These are phyloP conservation scores for Ophiocordyceps camponoti-leonardi DNA, from an alignment of 2,329 filamentous ascomycete species.

Conservation along the genomic window DNA sequence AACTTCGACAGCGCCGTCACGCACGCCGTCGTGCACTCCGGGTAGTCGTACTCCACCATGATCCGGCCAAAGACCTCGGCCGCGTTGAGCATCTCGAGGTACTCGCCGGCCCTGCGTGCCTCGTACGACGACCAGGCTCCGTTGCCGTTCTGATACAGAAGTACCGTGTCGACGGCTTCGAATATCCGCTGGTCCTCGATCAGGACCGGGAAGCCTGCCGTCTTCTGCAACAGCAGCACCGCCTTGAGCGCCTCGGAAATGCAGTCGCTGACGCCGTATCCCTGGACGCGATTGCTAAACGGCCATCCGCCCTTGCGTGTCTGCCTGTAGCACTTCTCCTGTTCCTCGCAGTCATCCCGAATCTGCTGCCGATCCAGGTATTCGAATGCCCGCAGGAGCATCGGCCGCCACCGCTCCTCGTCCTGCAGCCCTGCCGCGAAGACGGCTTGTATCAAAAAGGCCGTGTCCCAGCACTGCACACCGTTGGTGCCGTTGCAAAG, in stretches of 20 bases:
- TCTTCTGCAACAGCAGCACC: conserved; percentile 68
- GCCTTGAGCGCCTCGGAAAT: conserved; percentile 82
- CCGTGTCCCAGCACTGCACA: conserved; percentile 95
- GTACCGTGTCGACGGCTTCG: conserved; percentile 76
- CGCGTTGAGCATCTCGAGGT: conserved; percentile 75
- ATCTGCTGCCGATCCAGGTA: conserved; percentile 91
- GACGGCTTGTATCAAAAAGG: conserved; percentile 72
- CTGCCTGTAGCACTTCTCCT: conserved; percentile 73
- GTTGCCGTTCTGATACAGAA: conserved; percentile 76
- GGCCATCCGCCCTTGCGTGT: conserved; percentile 87
- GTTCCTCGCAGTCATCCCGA: conserved; percentile 60
- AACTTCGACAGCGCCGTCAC: conserved; percentile 79
- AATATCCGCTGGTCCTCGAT: conserved; percentile 64
- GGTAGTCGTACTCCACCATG: conserved; percentile 98
- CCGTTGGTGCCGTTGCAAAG: conserved; percentile 92
- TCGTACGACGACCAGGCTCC: conserved; percentile 90
- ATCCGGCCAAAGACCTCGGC: conserved; percentile 93
- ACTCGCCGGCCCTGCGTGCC: conserved; percentile 56
- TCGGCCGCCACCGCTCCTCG: conserved; percentile 60
- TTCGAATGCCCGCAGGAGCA: conserved; percentile 65
- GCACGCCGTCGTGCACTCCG: conserved; percentile 90
- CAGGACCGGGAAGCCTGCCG: conserved; percentile 54
- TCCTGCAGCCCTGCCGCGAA: conserved; percentile 64
- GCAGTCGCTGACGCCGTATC: conserved; percentile 91
- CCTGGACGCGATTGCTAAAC: conserved; percentile 83